These are phyloP conservation scores for Geranomyces variabilis DNA, from an alignment of 192 early-diverging fungal genomes.

Conservation along the genomic window DNA sequence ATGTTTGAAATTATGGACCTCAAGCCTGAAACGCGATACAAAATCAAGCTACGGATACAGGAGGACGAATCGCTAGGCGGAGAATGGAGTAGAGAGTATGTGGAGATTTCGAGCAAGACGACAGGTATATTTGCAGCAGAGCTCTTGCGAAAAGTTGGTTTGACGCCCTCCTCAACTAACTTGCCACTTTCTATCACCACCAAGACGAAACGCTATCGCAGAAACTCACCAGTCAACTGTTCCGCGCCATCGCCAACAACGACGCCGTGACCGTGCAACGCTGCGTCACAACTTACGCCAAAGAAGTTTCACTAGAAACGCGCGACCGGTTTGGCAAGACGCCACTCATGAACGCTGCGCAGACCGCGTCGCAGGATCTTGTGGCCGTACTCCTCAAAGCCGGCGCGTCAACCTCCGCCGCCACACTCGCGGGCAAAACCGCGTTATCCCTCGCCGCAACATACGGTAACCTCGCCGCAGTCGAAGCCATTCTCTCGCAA, in stretches of 20 bases:
- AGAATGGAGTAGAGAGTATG: slow-evolving; percentile 40
- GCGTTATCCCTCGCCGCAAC: slow-evolving; percentile 47
- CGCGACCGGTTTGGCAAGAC: slow-evolving; percentile 53
- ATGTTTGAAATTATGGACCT: slow-evolving; percentile 36
- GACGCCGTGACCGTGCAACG: slow-evolving; percentile 36
- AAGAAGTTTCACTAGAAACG: slow-evolving; percentile 48
- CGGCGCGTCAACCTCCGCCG: slow-evolving; percentile 39
- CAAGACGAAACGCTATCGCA: slow-evolving; percentile 46
- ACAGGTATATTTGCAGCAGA: slow-evolving; percentile 42
- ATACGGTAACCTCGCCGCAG: slow-evolving; percentile 41
- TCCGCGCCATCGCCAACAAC: slow-evolving; percentile 44
- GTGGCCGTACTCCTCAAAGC: slow-evolving; percentile 37
- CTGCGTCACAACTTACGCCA: slow-evolving; percentile 37
- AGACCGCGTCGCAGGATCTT: slow-evolving; percentile 38
- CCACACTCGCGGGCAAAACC: slow-evolving; percentile 50
- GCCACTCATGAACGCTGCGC: slow-evolving; percentile 53
- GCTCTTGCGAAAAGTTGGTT: too few relatives aligned
- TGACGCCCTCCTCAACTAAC: too few relatives aligned
- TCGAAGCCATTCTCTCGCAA: slow-evolving; percentile 36
- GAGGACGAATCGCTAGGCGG: slow-evolving; percentile 14
- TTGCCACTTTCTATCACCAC: too few relatives aligned
- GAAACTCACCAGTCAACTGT: slow-evolving; percentile 39
- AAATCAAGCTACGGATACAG: slow-evolving; percentile 43
- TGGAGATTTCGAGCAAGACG: slow-evolving; percentile 38
- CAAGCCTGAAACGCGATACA: slow-evolving; percentile 51